Percentiles rank a stretch among this genome's conserved stretches.
Conservation (phyloP, 2,329 filamentous ascomycete species). For the Emergomyces pasteurianus region DNA sequence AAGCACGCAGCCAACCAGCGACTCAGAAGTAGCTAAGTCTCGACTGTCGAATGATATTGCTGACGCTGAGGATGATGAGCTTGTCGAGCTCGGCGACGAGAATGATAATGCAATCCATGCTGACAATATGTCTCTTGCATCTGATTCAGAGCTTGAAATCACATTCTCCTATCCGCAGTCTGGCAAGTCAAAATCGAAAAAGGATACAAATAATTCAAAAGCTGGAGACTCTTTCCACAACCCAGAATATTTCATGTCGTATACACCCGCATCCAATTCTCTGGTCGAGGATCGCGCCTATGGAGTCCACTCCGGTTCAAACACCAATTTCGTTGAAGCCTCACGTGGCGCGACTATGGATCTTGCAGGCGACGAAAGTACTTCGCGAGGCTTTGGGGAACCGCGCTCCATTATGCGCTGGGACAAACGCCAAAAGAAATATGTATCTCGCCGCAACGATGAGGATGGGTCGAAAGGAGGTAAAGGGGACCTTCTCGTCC, state of each 20-base stretch:
- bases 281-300: slow-evolving; percentile 84
- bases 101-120: slow-evolving; percentile 31
- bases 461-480: slow-evolving; percentile 73
- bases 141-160: slow-evolving; percentile 53
- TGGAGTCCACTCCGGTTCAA: slow-evolving; percentile 73
- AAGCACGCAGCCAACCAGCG: slow-evolving; percentile 15
- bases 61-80: slow-evolving; percentile 28
- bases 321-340: slow-evolving; percentile 70
- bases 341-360: slow-evolving; percentile 88
- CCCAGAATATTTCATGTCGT: slow-evolving; percentile 90
- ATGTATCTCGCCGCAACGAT: slow-evolving; percentile 83
- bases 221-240: slow-evolving; percentile 54
- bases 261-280: slow-evolving; percentile 70
- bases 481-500: slow-evolving; percentile 57
- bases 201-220: slow-evolving; percentile 31
- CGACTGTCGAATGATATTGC: slow-evolving; percentile 23
- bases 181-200: slow-evolving; percentile 39
- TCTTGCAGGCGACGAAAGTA: slow-evolving; percentile 74
- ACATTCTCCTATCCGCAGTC: slow-evolving; percentile 51
- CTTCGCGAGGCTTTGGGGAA: slow-evolving; percentile 60
- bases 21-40: slow-evolving; percentile 12
- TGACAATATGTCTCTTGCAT: slow-evolving; percentile 47
- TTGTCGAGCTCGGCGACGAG: slow-evolving; percentile 24
- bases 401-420: slow-evolving; percentile 72
- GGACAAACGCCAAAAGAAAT: slow-evolving; percentile 96